A percentile compares a stretch with the other conserved stretches of the same genome.
Conservation (phyloP, 768 basidiomycete genomes). For the Mycena leptocephala region DNA sequence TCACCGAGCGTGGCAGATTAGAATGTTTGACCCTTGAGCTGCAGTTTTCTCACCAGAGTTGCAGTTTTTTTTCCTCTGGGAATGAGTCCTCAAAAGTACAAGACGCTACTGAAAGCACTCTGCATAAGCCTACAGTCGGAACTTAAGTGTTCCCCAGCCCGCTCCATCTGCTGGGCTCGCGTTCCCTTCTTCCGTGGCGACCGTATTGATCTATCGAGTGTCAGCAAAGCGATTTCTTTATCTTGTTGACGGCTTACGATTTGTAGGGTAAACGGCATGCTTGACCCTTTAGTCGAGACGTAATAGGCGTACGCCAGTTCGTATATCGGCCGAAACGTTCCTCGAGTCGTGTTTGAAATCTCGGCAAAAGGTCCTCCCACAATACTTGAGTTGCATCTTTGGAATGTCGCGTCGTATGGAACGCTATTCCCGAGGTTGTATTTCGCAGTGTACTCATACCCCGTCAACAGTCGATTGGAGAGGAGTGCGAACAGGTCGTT, state of each 20-base stretch:
- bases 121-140: constrained; percentile 1
- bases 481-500: constrained; percentile 2
- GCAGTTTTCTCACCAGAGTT: too few species aligned
- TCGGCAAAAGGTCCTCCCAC: constrained; percentile 1
- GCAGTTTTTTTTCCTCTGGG: too few species aligned
- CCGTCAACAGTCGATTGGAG: constrained; percentile 14
- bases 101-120: too few species aligned
- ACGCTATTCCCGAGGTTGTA: constrained; percentile 15
- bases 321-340: constrained; percentile 15
- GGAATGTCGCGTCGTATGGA: constrained; percentile 18
- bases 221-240: constrained; percentile 10
- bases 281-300: constrained; percentile 5
- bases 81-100: too few species aligned
- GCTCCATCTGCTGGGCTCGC: too few species aligned
- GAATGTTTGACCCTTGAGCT: too few species aligned
- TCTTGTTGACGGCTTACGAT: constrained; percentile 14
- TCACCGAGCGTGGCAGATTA: too few species aligned
- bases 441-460: constrained; percentile 18
- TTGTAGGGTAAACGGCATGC: too few species aligned
- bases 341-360: constrained; percentile 6
- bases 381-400: constrained; percentile 9
- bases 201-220: constrained; percentile 3
- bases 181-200: constrained; percentile 14
- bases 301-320: constrained; percentile 16
- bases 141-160: too few species aligned